Conservation (phyloP, 805 yeast species). For the Yueomyces sinensis region DNA sequence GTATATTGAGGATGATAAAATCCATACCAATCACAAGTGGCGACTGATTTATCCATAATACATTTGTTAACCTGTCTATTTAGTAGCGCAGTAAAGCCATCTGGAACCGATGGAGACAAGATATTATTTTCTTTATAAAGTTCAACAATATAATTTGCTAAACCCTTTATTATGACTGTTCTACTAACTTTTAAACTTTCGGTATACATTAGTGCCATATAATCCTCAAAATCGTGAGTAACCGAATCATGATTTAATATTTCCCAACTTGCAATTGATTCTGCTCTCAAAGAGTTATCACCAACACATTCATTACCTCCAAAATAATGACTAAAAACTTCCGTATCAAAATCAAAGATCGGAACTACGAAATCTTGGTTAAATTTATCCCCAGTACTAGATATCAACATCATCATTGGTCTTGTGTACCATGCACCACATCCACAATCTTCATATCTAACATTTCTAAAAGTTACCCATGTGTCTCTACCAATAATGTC, state of each 20-base stretch:
- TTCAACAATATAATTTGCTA: slow-evolving; percentile 23
- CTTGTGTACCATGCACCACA: slow-evolving; percentile 10
- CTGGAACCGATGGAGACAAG: not conserved
- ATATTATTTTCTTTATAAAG: slow-evolving; percentile 8
- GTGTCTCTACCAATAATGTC: slow-evolving; percentile 7
- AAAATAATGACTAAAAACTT: slow-evolving; percentile 8
- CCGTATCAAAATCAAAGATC: slow-evolving; percentile 6
- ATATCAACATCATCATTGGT: slow-evolving; percentile 8
- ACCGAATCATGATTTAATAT: slow-evolving; percentile 6
- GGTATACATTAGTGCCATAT: slow-evolving; percentile 27
- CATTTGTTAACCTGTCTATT: slow-evolving; percentile 4
- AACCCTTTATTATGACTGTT: slow-evolving; percentile 25
- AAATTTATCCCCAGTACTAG: slow-evolving; percentile 7
- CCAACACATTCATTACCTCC: slow-evolving; percentile 5
- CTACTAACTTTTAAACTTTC: slow-evolving; percentile 28
- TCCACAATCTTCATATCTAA: slow-evolving; percentile 8
- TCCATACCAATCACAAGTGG: slow-evolving; percentile 7
- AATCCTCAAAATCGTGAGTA: slow-evolving; percentile 21
- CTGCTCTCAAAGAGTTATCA: slow-evolving; percentile 8
- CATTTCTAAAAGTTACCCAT: slow-evolving; percentile 13
- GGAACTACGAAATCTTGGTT: slow-evolving; percentile 9
- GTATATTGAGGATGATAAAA: slow-evolving; percentile 1
- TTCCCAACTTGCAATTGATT: slow-evolving; percentile 10
- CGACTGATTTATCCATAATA: not conserved
- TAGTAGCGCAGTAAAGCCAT: slow-evolving; percentile 2